Conservation (phyloP, 2,329 filamentous ascomycete genomes). For the Juglanconis juglandina region DNA sequence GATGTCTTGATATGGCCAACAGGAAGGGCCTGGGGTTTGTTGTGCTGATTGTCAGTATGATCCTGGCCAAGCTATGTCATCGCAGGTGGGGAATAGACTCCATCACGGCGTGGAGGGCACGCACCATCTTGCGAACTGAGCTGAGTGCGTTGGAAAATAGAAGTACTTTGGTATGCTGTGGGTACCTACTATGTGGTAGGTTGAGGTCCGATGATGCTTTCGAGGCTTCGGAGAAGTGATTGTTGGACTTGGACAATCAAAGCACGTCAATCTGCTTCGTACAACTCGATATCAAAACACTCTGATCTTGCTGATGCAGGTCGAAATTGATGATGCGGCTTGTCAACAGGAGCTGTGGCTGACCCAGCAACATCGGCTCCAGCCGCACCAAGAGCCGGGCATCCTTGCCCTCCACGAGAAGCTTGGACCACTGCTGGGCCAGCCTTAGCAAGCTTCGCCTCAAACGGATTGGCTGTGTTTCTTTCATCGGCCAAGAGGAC, state of each 20-base stretch:
- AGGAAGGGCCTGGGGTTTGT: conserved; percentile 44
- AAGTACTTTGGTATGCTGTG: neutral
- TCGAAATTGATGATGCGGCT: neutral
- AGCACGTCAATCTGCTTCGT: neutral
- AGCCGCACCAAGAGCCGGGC: neutral
- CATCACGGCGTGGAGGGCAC: conserved; percentile 12
- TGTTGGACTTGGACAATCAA: neutral
- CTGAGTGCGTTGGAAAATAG: neutral
- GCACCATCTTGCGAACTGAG: conserved; percentile 16
- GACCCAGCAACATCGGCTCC: neutral
- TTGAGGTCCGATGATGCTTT: neutral
- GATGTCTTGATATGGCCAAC: conserved; percentile 23
- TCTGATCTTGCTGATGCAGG: neutral
- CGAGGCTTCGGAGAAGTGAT: neutral
- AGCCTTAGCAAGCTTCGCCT: no score
- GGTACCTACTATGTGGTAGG: no score
- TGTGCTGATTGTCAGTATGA: conserved; percentile 5
- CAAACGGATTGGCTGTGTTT: no score
- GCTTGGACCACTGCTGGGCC: neutral
- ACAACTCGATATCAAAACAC: neutral
- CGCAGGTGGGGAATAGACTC: conserved; percentile 14
- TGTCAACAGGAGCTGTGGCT: neutral
- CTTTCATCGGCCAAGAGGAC: no score
- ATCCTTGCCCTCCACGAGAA: neutral
- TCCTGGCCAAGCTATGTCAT: neutral